Evolutionary conservation across 352 stramenopile species (phyloP), one percentile per base, ranked within the genome.

Genomic region (Peronospora belbahrii): DNA sequence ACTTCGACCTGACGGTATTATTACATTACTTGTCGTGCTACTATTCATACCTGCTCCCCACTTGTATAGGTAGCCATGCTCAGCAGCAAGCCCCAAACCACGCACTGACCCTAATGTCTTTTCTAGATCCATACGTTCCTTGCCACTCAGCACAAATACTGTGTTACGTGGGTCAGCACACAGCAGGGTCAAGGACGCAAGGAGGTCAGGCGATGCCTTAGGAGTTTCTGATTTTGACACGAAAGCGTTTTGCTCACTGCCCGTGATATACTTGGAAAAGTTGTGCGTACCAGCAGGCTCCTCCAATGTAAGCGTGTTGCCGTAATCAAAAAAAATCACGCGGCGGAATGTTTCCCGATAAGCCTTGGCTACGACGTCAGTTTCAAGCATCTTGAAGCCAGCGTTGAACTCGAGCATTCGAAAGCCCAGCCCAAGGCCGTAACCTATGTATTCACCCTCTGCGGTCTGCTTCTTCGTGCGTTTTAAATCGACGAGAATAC

Each of bases 31-130:
- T 25, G 61, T 56, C n/a, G 51, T 40, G 34, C 70, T 52, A 19
- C 33, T 30, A 40, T 65, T 65, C 11, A 33, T 52, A n/a, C 58
- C 57, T 25, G 58, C 63, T 9, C 58, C 71, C 91, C 90, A 97
- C 35, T 95, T 97, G 64, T 99, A 98, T 65, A 98, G 92, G 73
- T 98, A 99, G 7, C 97, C 97, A 65, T 99, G 95, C 64, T 99
- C 97, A 15, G 95, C 95, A 4, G 94, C 96, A 23, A 99, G 67
- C 33, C 96, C 96, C 17, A 99, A 71, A 27, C 95, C 86, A 14
- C 91, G 85, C 28, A 99, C 95, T 14, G 85, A 88, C 6, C 91
- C 89, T 17, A 99, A 65, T 0, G 82, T 95, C 42, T 94, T 90
- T 37, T 97, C 85, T 41, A 99, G 51, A 54, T 97, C 94, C 30